phyloP scores from a whole-genome alignment of 306 rosid genomes.

The Albizia julibrissin region DNA sequence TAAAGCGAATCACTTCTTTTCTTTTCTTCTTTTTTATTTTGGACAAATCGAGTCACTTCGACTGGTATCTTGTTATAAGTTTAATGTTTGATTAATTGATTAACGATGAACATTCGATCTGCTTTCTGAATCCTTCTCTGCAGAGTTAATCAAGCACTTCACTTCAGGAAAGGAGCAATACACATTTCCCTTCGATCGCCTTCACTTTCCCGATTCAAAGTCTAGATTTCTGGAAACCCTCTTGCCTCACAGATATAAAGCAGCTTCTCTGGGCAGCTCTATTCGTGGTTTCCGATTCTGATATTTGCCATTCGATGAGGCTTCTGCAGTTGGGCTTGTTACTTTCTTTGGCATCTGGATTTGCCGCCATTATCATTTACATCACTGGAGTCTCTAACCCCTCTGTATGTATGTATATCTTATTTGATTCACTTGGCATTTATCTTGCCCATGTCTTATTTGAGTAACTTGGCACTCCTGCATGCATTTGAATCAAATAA shows the following conservation, averaged over 20 bases:
- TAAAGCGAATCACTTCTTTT: neutral
- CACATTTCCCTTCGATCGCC: neutral
- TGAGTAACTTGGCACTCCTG: neutral
- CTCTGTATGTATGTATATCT: slow-evolving; percentile 52
- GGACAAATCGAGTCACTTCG: neutral
- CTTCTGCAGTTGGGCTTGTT: slow-evolving; percentile 46
- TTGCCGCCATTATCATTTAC: slow-evolving; percentile 50
- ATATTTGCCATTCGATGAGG: slow-evolving; percentile 35
- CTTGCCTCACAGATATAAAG: neutral
- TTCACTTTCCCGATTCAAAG: slow-evolving; percentile 20
- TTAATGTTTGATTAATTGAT: neutral
- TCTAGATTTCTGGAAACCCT: slow-evolving; percentile 19
- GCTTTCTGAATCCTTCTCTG: neutral
- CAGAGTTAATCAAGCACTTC: neutral
- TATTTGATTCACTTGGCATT: slow-evolving; percentile 9
- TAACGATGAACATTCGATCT: neutral
- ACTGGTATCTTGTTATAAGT: neutral
- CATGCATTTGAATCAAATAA: neutral
- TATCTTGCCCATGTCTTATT: neutral
- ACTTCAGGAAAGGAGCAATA: neutral
- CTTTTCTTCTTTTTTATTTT: too few relatives aligned
- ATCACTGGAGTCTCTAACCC: slow-evolving; percentile 47
- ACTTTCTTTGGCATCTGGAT: slow-evolving; percentile 49
- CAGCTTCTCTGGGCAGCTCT: slow-evolving; percentile 3
- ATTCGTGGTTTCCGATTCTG: neutral